Base-by-base conservation (phyloP, 139 green algal species). In the Chlamydomonas sp. region DNA sequence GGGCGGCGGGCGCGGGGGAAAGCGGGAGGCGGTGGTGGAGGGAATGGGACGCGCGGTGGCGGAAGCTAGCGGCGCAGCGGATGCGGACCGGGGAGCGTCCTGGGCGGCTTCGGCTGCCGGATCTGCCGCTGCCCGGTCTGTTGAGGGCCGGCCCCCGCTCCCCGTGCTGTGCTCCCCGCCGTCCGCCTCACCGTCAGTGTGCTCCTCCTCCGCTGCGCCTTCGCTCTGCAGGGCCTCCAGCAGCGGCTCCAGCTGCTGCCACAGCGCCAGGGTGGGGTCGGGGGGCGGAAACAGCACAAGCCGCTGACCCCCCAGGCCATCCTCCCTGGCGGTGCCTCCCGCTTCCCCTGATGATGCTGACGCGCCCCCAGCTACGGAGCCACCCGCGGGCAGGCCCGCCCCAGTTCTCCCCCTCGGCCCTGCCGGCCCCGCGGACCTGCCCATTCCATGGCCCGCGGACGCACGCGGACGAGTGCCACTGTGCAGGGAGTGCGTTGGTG, bases 161-260 rank as follows among this genome's bases (percentile, higher is more conserved):
- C 20, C 20, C 31, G 14, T 8, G 5, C 76, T 4, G 9, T 49
- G 18, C 16, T 18, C 6, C 18, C 4, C 20, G 4, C 31, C 31
- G 31, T 49, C 31, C 78, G n/a, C 62, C 78, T 66, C 62, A 5
- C 31, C 17, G 5, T 10, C 5, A 9, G 5, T 8, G 1, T n/a
- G 12, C 62, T 5, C 62, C 18, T 20, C 49, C 20, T 83, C 80
- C n/a, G 7, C 20, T 4, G 9, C 80, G 57, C 58, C 5, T 59
- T 61, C n/a, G 58, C 20, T 18, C 9, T 75, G 72, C 63, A 88
- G 75, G 63, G 20, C 2, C 84, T 88, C 84, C 64, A 88, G 74
- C 9, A 88, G 75, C 10, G 64, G 63, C 84, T 88, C 84, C 84
- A 88, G 57, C 63, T 88, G 84, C 84, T 88, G 84, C 84, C 84